Evolutionary conservation across 768 basidiomycete species (phyloP), one percentile per base, ranked within the genome.

Genomic region (Serendipita indica): DNA sequence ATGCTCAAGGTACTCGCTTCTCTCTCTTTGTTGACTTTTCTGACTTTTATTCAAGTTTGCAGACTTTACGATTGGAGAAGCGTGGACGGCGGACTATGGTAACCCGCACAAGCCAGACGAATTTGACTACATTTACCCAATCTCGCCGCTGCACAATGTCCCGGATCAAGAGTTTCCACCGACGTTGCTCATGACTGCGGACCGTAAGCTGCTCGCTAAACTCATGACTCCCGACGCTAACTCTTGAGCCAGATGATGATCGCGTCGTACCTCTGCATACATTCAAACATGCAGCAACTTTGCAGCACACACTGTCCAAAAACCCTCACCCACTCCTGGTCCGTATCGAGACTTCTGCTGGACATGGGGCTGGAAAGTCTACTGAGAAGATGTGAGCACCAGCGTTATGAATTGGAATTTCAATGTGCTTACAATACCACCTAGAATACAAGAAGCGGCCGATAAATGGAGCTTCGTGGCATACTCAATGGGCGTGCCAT

Each of bases 211-310:
- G 27, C 22, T 41, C 16, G 39, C 12, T 33, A 43, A n/a, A 14
- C 34, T 22, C 20, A 37, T 16, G 25, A 14, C 12, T n/a, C 0
- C 18, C 3, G 46, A 16, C 20, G 20, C 37, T 49, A 35, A 20
- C 39, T 25, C 30, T 45, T 57, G 13, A 22, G 25, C 39, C 16
- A 87, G 86, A 87, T 62, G 88, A 89, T 63, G 86, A 88, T 64
- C 82, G 88, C 33, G 88, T 90, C n/a, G 86, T 89, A 3, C 86
- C 86, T 1, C 72, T 87, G 67, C 89, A 89, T 69, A 86, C 86
- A 6, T 89, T 86, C 77, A 91, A 91, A 70, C 75, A 80, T 56
- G 81, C 83, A 0, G 89, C 89, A 14, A 80, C 80, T n/a, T 72
- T 89, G 34, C 88, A 91, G 66, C 70, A 89, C 66, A 71, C 69